Evolutionary conservation across 148 eudicot species (phyloP).

Genomic region (Vaccinium corymbosum): DNA sequence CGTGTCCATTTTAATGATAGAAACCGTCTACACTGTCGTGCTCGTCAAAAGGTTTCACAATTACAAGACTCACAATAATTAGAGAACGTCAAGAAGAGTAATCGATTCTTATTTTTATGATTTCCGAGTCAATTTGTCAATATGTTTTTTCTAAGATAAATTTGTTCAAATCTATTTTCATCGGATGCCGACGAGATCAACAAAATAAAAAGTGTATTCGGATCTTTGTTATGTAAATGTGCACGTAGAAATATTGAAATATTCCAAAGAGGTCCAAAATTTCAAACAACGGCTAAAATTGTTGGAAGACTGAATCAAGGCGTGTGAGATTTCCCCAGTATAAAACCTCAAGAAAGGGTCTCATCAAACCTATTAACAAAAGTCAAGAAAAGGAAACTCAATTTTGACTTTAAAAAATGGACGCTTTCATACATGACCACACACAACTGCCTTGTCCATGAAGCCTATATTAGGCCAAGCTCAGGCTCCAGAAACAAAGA

Average conservation of each 20-base stretch:
- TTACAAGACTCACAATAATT: too few relatives aligned
- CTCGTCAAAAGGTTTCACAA: neutral
- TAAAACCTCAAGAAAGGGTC: neutral
- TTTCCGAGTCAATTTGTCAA: too few relatives aligned
- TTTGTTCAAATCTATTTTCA: too few relatives aligned
- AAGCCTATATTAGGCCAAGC: neutral
- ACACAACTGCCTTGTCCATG: neutral
- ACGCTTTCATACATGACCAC: neutral
- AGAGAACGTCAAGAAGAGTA: too few relatives aligned
- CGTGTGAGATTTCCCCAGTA: neutral
- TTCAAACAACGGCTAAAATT: neutral
- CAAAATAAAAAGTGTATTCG: neutral
- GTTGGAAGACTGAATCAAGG: neutral
- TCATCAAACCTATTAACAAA: neutral
- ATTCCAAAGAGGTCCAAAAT: neutral
- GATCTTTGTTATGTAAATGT: neutral
- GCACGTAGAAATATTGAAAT: neutral
- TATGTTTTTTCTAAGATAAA: too few relatives aligned
- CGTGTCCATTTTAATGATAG: neutral
- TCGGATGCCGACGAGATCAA: too few relatives aligned
- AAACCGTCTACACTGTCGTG: neutral
- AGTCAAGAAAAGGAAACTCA: slow-evolving; percentile 27
- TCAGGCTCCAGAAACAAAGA: neutral
- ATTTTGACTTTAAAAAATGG: neutral
- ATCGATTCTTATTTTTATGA: too few relatives aligned